Evolutionary conservation across 1,284 basidiomycete genomes (phyloP), one percentile per base, ranked within the genome.

Genomic region (Ceratobasidium theobromae): DNA sequence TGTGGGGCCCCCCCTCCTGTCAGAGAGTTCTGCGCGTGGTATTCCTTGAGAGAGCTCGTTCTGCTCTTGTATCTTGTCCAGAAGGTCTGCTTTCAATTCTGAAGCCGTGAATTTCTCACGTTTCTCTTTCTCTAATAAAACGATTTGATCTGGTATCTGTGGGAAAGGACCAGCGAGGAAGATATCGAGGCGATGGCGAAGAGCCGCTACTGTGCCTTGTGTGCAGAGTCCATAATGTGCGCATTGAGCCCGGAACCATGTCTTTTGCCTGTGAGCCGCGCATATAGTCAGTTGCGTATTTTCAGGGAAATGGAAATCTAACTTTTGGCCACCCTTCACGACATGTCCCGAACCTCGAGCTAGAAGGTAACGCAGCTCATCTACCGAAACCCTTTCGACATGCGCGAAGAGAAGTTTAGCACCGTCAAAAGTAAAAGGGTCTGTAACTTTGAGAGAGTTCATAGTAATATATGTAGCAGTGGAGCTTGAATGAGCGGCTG

Each of bases 201-300:
- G 46, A n/a, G 23, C 25, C 35, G 46, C 58, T 21, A 51, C 30
- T 3, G 58, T 62, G 21, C 33, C 33, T 14, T 30, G 18, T 11
- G 45, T 62, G 21, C 46, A 38, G n/a, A 62, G 32, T 14, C 58
- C 58, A 28, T 62, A 62, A 28, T 62, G 58, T 25, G 58, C 58
- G 21, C 58, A 62, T 27, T 62, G 58, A 9, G 58, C 58, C 14
- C 33, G 58, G 25, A 62, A 62, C 58, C 58, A 62, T 49, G 23
- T 18, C 28, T 51, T 49, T 4, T 18, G 9, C 23, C 58, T 62
- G 35, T 3, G 4, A 14, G 2, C 4, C 2, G 9, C 46, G 58
- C 58, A 51, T 62, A 62, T 23, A 51, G 25, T 62, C 18, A 62
- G 46, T n/a, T 21, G n/a, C 30, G 9, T 3, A 11, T 8, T 25